Base-by-base conservation (phyloP, 345 rosid species). In the Eucalyptus curtisii region DNA sequence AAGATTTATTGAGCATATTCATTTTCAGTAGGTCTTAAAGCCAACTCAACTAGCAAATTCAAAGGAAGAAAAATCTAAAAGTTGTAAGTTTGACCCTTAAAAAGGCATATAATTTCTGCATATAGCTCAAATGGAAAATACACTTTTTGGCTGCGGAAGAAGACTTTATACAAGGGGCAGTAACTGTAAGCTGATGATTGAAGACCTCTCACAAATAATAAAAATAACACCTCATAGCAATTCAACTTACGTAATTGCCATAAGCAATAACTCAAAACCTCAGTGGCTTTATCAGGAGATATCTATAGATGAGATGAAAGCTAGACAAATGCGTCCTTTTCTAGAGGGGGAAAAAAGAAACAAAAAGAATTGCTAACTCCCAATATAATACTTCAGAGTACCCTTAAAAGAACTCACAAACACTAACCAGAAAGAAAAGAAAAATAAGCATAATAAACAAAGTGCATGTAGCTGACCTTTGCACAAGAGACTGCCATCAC, bases 401-500 rank as follows among this genome's bases (percentile, higher is more conserved):
- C 2, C 79, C 42, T 68, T 16, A 68, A 68, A 31, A 66, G 11
- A 33, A 68, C 24, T 68, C 44, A 68, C 80, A 68, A 33, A 33
- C 19, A 76, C 45, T 71, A 7, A 71, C 81, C 81, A 71, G 25
- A 37, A 76, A 40, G 30, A 19, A 20, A 37, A 5, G 47, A 76
- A 20, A 64, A 30, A 50, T 33, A 87, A n/a, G 15, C 24, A 37
- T 37, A 86, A 47, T 30, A n/a, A 27, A 87, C 33, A 79, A 82
- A 47, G 49, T 44, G 55, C 37, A 40, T 50, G 40, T n/a, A 66
- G 90, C 91, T 40, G 86, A 96, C 99, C 98, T 96, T 96, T 64
- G 99, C 99, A 92, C 98, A 96, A 84, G 99, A 95, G 90, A 97
- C 98, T 90, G 99, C 99, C 99, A 96, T 96, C 91, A 97, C 99